Evolutionary conservation across 306 rosid species (phyloP).

Genomic region (Medicago truncatula): MtrunA17r5.0-ANR NC_053046.1:30774001-30774500

Average conservation of each 20-base stretch:
- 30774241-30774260: slow-evolving; percentile 35
- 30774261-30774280: slow-evolving; percentile 9
- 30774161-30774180: slow-evolving; percentile 8
- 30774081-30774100: slow-evolving; percentile 38
- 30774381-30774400: slow-evolving; percentile 19
- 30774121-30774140: slow-evolving; percentile 22
- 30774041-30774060: slow-evolving; percentile 36
- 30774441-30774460: background rate
- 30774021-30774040: too few species aligned
- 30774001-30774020: slow-evolving; percentile 19
- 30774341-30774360: slow-evolving; percentile 19
- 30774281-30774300: slow-evolving; percentile 30
- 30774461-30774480: background rate
- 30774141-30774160: slow-evolving; percentile 44
- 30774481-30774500: background rate
- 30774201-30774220: slow-evolving; percentile 35
- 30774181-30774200: slow-evolving; percentile 33
- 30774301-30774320: slow-evolving; percentile 21
- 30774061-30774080: slow-evolving; percentile 38
- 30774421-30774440: background rate
- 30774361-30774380: slow-evolving; percentile 23
- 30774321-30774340: slow-evolving; percentile 26
- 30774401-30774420: background rate
- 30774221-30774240: background rate
- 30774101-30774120: slow-evolving; percentile 16